Evolutionary conservation across 2,329 filamentous ascomycete species (phyloP).

Genomic region (Talaromyces sp.): DNA sequence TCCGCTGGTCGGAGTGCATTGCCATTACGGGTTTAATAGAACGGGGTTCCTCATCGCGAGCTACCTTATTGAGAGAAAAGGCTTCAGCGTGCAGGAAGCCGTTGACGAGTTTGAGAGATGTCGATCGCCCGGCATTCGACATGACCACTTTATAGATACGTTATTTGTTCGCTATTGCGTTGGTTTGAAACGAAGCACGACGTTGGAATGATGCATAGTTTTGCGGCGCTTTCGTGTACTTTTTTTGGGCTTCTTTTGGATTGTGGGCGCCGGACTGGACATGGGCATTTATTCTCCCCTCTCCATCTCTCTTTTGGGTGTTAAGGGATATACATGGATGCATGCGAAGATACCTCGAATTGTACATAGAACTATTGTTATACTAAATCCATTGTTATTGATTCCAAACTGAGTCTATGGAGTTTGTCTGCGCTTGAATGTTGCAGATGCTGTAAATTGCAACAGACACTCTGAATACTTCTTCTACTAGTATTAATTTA

Average conservation of each 20-base stretch:
- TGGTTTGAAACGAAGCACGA: conserved; percentile 43
- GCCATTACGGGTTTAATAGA: conserved; percentile 92
- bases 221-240: not conserved
- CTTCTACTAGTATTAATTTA: not conserved
- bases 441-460: not conserved
- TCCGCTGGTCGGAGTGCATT: conserved; percentile 75
- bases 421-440: not conserved
- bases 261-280: not conserved
- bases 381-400: not conserved
- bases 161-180: conserved; percentile 71
- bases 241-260: not conserved
- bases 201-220: conserved; percentile 20
- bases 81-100: conserved; percentile 67
- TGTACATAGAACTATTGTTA: not conserved
- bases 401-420: not conserved
- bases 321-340: not conserved
- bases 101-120: conserved; percentile 70
- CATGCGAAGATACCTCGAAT: not conserved
- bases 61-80: conserved; percentile 80
- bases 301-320: not conserved
- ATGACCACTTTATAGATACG: conserved; percentile 82
- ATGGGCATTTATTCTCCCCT: not conserved
- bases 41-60: conserved; percentile 88
- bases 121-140: conserved; percentile 77
- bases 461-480: not conserved